Conservation (phyloP, 345 rosid genomes). For the Gossypium sturtianum region DNA sequence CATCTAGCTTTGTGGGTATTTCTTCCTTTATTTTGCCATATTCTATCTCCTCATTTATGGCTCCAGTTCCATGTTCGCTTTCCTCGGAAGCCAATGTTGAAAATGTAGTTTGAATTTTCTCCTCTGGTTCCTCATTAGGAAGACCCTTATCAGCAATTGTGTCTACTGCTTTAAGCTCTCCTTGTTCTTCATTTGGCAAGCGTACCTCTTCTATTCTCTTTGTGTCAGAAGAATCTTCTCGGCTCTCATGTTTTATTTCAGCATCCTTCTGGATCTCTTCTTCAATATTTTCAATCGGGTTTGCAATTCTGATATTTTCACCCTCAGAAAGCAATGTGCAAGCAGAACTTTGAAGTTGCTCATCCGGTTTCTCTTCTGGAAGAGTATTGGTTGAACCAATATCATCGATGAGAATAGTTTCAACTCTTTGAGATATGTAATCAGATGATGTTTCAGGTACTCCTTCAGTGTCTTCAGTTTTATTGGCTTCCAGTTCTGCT, state of each 20-base stretch:
- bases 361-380: neutral
- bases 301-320: neutral
- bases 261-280: constrained; percentile 17
- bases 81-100: constrained; percentile 20
- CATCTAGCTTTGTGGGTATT: constrained; percentile 7
- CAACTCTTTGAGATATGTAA: neutral
- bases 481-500: constrained; percentile 1
- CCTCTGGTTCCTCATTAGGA: constrained; percentile 6
- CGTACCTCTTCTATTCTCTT: constrained; percentile 1
- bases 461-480: constrained; percentile 3
- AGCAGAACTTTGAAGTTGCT: constrained; percentile 5
- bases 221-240: constrained; percentile 8
- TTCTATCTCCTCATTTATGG: constrained; percentile 19
- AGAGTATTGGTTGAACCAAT: neutral
- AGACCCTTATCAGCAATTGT: constrained; percentile 6
- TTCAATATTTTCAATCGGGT: neutral
- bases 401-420: neutral
- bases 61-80: constrained; percentile 17
- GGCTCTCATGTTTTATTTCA: constrained; percentile 3
- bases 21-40: constrained; percentile 14
- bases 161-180: neutral
- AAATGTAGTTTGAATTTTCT: constrained; percentile 23
- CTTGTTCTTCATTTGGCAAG: neutral
- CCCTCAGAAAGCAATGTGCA: constrained; percentile 14
- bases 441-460: neutral